Base-by-base conservation (phyloP, 2,329 filamentous ascomycete species). In the Coccinonectria pachysandricola region DNA sequence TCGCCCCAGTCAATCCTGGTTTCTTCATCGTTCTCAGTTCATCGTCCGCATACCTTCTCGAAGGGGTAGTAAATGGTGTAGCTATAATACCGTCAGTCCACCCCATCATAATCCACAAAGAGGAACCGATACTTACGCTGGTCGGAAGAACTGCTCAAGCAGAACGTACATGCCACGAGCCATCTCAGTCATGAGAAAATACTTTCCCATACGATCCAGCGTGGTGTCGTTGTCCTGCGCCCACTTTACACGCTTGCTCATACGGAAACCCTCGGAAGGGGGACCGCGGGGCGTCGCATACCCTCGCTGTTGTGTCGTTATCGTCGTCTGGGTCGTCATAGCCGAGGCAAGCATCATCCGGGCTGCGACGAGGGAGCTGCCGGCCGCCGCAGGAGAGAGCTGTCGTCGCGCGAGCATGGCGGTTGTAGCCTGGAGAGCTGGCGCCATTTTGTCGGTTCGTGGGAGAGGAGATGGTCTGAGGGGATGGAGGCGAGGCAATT, bases 51-150 rank as follows among this genome's bases (percentile, higher is more conserved):
- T 59, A 75, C 71, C 70, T 98, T 98, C 59, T 98, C 91, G 60
- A 95, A 98, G 21, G 91, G 91, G 54, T 98, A 98, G 68, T 76
- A 94, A 53, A 98, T 98, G 26, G 91, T 98, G 62, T 96, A 95
- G 48, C 87, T 94, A 33, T 15, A 6, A n/a, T n/a, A n/a, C n/a
- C n/a, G n/a, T n/a, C n/a, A n/a, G n/a, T n/a, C n/a, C n/a, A n/a
- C n/a, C n/a, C n/a, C n/a, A n/a, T n/a, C n/a, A n/a, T n/a, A n/a
- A n/a, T n/a, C n/a, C n/a, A n/a, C n/a, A n/a, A 27, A 22, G 13
- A 21, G 20, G 15, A 14, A 15, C 8, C 8, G 15, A 6, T 24
- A 86, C 86, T 71, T 71, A 96, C 82, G 91, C 87, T 62, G 88
- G 85, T 59, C 91, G 71, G 69, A 98, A 96, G 73, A 81, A 98